Conservation (phyloP, 352 stramenopile genomes). For the Phytophthora hybrid region DNA sequence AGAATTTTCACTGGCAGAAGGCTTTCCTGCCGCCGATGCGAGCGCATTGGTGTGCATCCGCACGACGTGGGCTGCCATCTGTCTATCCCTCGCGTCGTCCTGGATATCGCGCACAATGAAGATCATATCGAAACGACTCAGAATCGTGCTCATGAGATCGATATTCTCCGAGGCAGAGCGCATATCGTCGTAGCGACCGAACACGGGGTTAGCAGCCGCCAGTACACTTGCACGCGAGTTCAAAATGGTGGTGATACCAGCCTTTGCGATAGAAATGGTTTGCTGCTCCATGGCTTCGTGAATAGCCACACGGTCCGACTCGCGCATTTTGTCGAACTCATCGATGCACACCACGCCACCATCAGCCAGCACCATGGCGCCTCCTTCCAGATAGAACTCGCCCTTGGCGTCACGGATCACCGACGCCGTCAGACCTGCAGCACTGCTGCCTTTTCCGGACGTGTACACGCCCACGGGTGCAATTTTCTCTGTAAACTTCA, state of each 20-base stretch:
- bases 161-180: constrained; percentile 99
- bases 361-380: constrained; percentile 98
- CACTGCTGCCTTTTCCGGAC: constrained; percentile 97
- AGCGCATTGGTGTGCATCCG: constrained; percentile 96
- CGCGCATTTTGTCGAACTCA: constrained; percentile 96
- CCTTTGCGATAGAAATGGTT: constrained; percentile 99
- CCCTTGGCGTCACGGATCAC: constrained; percentile 95
- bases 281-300: constrained; percentile 99
- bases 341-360: constrained; percentile 99
- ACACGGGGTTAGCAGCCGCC: constrained; percentile 98
- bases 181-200: constrained; percentile 98
- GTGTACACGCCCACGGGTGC: constrained; percentile 99
- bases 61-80: constrained; percentile 99
- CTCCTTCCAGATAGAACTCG: constrained; percentile 99
- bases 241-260: constrained; percentile 98
- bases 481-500: constrained; percentile 98
- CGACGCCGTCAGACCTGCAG: constrained; percentile 97
- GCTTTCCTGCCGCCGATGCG: constrained; percentile 33
- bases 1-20: constrained; percentile 30
- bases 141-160: constrained; percentile 99
- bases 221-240: constrained; percentile 94
- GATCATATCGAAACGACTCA: constrained; percentile 99
- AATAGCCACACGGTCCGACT: constrained; percentile 97
- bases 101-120: constrained; percentile 99
- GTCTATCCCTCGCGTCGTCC: constrained; percentile 95